These are phyloP conservation scores for Sanghuangporus baumii DNA, from an alignment of 1,284 basidiomycete genomes.

Conservation along the genomic window DNA sequence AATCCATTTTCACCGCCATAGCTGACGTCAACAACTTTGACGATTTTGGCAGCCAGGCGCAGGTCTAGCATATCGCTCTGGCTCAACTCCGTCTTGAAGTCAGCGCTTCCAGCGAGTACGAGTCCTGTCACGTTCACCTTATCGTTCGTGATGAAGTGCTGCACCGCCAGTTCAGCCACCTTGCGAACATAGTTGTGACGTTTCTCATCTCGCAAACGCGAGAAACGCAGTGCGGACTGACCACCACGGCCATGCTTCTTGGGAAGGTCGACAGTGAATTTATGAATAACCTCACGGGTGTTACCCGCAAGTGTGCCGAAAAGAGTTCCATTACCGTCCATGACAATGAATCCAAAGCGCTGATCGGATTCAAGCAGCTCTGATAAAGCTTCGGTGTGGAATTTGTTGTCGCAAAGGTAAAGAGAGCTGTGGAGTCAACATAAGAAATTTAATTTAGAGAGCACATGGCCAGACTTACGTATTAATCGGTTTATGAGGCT, in stretches of 20 bases:
- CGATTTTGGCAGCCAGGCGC: constrained; percentile 83
- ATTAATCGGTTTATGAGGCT: constrained; percentile 98
- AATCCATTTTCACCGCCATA: constrained; percentile 99
- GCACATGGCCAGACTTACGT: constrained; percentile 55
- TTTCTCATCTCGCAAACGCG: constrained; percentile 98
- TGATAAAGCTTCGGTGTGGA: constrained; percentile 96
- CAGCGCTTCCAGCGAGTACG: constrained; percentile 96
- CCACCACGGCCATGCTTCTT: constrained; percentile 99
- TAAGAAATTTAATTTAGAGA: background rate
- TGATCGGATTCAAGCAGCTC: constrained; percentile 97
- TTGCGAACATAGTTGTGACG: constrained; percentile 99
- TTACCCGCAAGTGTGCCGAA: constrained; percentile 97
- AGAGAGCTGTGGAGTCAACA: constrained; percentile 59
- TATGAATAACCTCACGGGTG: constrained; percentile 95
- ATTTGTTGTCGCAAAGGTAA: constrained; percentile 99
- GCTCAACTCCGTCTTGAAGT: constrained; percentile 98
- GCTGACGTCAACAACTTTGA: constrained; percentile 97
- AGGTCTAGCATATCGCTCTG: constrained; percentile 96
- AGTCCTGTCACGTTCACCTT: constrained; percentile 98
- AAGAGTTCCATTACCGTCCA: constrained; percentile 97
- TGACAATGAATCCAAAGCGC: constrained; percentile 98
- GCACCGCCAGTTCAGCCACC: constrained; percentile 94
- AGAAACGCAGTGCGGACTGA: constrained; percentile 99
- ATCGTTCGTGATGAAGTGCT: constrained; percentile 97
- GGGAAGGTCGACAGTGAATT: constrained; percentile 97